Evolutionary conservation across 768 basidiomycete species (phyloP).

Genomic region (Trametopsis cervina): DNA sequence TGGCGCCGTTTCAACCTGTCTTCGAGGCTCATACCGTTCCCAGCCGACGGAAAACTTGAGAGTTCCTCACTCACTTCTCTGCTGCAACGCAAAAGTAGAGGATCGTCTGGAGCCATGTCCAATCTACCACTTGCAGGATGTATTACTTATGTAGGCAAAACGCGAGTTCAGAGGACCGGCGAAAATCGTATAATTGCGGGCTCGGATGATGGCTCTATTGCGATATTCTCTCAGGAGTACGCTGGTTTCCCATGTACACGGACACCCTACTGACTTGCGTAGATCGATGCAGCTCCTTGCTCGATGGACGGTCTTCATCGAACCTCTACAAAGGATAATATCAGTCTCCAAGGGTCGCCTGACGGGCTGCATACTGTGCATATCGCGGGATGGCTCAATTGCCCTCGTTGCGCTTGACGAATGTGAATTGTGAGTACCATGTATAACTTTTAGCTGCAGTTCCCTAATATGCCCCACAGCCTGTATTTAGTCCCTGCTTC

Average conservation of each 20-base stretch:
- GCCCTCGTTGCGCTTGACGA: conserved; percentile 70
- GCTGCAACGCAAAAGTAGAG: conserved; percentile 11
- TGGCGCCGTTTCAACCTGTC: neutral
- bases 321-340: conserved; percentile 53
- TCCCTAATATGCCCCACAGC: conserved; percentile 31
- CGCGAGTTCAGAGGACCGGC: conserved; percentile 50
- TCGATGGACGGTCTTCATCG: conserved; percentile 67
- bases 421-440: conserved; percentile 65
- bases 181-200: conserved; percentile 68
- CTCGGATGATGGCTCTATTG: conserved; percentile 70
- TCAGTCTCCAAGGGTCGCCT: conserved; percentile 53
- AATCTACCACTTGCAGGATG: conserved; percentile 38
- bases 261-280: neutral
- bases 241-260: conserved; percentile 13
- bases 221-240: conserved; percentile 65
- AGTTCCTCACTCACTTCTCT: conserved; percentile 21
- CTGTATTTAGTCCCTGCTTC: conserved; percentile 80
- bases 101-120: conserved; percentile 33
- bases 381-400: conserved; percentile 75
- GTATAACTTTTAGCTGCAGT: neutral
- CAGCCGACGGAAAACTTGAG: conserved; percentile 25
- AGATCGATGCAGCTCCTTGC: conserved; percentile 64
- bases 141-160: conserved; percentile 45
- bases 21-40: neutral
- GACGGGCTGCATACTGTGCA: conserved; percentile 61